Conservation (phyloP, 176 grass and related monocot species). For the Cenchrus americanus region DNA sequence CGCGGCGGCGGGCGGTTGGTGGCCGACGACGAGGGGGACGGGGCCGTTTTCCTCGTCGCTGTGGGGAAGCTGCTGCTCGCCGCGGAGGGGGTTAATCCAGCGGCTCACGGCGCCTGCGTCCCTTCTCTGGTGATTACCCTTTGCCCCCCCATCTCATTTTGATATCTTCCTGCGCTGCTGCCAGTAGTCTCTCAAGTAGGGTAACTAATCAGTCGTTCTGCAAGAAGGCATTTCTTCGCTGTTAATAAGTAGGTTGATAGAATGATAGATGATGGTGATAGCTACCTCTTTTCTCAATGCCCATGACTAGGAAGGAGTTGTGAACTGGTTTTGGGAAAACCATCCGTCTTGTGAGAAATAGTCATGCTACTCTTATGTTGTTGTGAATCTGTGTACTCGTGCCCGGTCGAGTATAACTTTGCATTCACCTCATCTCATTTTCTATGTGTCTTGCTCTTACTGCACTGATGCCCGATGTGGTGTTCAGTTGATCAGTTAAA, state of each 20-base stretch:
- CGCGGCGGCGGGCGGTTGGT: too few relatives aligned
- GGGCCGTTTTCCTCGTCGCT: too few relatives aligned
- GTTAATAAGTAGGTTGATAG: constrained; percentile 25
- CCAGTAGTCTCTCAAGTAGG: constrained; percentile 14
- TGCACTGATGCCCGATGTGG: too few relatives aligned
- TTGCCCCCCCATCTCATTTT: too few relatives aligned
- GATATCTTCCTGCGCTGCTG: constrained; percentile 5
- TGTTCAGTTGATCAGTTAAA: too few relatives aligned
- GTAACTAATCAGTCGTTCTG: neutral
- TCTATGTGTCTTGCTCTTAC: too few relatives aligned
- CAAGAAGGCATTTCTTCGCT: neutral
- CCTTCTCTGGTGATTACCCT: too few relatives aligned
- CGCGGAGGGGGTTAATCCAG: too few relatives aligned
- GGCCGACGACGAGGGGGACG: too few relatives aligned
- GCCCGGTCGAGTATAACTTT: neutral
- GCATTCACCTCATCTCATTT: neutral
- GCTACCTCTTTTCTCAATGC: constrained; percentile 26
- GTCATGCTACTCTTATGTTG: neutral
- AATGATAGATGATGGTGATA: neutral
- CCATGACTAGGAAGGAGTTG: neutral
- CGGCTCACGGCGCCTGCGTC: too few relatives aligned
- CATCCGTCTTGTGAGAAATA: too few relatives aligned
- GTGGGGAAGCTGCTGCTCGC: too few relatives aligned
- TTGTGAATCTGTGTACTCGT: neutral
- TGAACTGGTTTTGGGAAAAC: neutral